phyloP scores from a whole-genome alignment of 148 eudicot genomes.

The Rhododendron ovatum region DNA sequence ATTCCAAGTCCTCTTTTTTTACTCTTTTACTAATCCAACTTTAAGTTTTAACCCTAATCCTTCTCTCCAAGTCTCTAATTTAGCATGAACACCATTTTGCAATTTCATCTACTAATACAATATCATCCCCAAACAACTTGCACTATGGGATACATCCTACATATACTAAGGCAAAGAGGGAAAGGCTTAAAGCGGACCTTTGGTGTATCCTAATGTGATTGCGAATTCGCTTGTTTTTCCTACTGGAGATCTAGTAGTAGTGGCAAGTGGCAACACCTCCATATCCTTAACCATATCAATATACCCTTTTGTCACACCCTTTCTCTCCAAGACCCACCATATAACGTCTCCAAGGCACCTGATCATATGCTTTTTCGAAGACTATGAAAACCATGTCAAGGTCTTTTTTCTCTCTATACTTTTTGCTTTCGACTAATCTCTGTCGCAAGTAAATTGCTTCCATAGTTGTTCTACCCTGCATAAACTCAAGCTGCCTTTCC shows the following conservation, averaged over 20 bases:
- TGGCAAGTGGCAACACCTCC: neutral
- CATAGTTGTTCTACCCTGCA: neutral
- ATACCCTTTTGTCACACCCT: neutral
- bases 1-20: too few relatives aligned
- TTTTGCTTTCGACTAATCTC: neutral
- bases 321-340: neutral
- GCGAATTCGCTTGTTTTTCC: neutral
- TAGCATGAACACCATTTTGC: too few relatives aligned
- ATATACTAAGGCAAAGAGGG: neutral
- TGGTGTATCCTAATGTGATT: too few relatives aligned
- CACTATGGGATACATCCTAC: too few relatives aligned
- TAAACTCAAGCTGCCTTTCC: neutral
- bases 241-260: neutral
- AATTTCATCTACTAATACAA: too few relatives aligned
- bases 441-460: neutral
- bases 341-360: neutral
- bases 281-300: neutral
- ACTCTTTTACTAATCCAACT: too few relatives aligned
- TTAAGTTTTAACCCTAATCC: too few relatives aligned
- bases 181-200: too few relatives aligned
- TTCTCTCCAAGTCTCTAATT: too few relatives aligned
- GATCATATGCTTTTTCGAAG: neutral
- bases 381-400: neutral
- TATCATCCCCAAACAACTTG: too few relatives aligned
- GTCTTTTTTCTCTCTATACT: too few relatives aligned